Percentiles rank a stretch among this genome's conserved stretches.
phyloP scores from a whole-genome alignment of 2,329 filamentous ascomycete species.

The Colletotrichum orbiculare region DNA sequence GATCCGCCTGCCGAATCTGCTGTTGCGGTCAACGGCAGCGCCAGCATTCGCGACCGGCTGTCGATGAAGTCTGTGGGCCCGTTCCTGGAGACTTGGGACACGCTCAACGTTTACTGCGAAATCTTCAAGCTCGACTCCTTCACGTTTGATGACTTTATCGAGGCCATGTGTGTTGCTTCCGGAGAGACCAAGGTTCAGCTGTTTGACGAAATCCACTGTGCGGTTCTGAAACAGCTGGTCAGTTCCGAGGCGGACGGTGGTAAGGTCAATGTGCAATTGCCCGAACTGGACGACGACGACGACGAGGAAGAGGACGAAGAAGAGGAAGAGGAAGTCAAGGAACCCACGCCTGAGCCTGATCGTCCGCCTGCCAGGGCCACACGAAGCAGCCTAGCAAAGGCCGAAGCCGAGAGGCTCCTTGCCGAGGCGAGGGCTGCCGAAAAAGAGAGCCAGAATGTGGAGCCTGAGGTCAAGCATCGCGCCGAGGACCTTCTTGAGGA shows the following conservation, averaged over 20 bases:
- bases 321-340: conserved; percentile 64
- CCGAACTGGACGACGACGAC: conserved; percentile 78
- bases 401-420: conserved; percentile 77
- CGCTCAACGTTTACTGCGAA: conserved; percentile 96
- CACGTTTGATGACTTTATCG: conserved; percentile 95
- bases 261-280: conserved; percentile 81
- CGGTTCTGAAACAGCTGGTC: conserved; percentile 88
- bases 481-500: conserved; percentile 80
- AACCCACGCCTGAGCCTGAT: conserved; percentile 77
- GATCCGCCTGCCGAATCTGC: conserved; percentile 66
- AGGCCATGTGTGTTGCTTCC: conserved; percentile 83
- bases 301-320: conserved; percentile 75
- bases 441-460: conserved; percentile 52
- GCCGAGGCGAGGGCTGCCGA: conserved; percentile 68
- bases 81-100: conserved; percentile 93
- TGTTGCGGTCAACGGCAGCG: conserved; percentile 40
- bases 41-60: conserved; percentile 69
- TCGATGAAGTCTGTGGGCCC: conserved; percentile 87
- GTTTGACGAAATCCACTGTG: conserved; percentile 90
- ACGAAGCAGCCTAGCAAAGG: conserved; percentile 85
- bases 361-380: conserved; percentile 78
- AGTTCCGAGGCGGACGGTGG: conserved; percentile 80
- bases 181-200: conserved; percentile 83
- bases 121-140: conserved; percentile 96
- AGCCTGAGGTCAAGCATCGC: conserved; percentile 67